Percentiles rank a stretch among this genome's conserved stretches.
These are phyloP conservation scores for Leccinum aurantiacum DNA, from an alignment of 768 basidiomycete species.

Conservation along the genomic window DNA sequence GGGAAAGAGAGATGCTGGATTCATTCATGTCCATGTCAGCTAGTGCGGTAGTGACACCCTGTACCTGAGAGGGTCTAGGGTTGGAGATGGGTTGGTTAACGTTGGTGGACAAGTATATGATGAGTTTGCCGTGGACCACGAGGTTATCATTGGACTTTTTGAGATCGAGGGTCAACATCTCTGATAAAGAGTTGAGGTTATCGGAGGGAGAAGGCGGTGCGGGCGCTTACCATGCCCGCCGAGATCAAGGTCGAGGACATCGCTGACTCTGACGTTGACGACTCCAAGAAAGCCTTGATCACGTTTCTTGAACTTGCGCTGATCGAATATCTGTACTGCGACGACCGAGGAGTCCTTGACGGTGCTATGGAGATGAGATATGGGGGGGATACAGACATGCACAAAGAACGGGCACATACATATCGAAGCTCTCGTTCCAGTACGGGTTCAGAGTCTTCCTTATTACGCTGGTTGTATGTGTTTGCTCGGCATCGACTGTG, in stretches of 20 bases:
- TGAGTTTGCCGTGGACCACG: conserved; percentile 96
- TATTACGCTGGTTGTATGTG: conserved; percentile 94
- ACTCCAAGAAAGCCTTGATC: conserved; percentile 99
- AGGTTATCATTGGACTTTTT: conserved; percentile 99
- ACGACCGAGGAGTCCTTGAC: conserved; percentile 98
- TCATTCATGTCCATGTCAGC: conserved; percentile 60
- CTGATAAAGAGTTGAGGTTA: conserved; percentile 39
- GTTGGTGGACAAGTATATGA: conserved; percentile 94
- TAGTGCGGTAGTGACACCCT: conserved; percentile 57
- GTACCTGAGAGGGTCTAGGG: conserved; percentile 73
- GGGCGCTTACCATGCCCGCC: conserved; percentile 83
- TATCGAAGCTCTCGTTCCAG: conserved; percentile 98
- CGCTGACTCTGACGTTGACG: conserved; percentile 90
- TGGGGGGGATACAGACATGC: neutral
- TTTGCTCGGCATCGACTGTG: conserved; percentile 97
- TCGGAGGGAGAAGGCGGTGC: neutral
- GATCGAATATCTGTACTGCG: conserved; percentile 98
- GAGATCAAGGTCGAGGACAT: conserved; percentile 87
- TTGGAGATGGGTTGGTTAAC: conserved; percentile 80
- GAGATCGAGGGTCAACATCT: conserved; percentile 94
- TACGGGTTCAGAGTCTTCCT: conserved; percentile 95
- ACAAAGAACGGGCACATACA: conserved; percentile 51
- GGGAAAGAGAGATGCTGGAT: conserved; percentile 61
- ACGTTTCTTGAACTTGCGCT: conserved; percentile 97
- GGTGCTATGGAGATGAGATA: conserved; percentile 48